phyloP scores from a whole-genome alignment of 2,329 filamentous ascomycete genomes.

The Fusarium sp. region DNA sequence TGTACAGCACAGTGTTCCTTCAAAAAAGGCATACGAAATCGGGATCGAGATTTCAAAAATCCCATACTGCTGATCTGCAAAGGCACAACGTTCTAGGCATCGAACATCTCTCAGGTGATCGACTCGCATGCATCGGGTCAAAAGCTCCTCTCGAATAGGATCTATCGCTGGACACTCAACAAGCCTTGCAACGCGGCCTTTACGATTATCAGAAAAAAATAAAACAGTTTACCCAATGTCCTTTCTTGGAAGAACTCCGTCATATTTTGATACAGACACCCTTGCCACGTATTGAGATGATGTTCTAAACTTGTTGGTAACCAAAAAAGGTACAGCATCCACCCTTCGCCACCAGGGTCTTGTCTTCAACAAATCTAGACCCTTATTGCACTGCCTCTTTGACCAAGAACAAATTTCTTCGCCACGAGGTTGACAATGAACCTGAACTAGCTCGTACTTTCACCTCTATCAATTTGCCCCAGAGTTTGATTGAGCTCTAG shows the following conservation, averaged over 20 bases:
- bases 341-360: constrained; percentile 13
- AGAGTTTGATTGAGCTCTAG: constrained; percentile 41
- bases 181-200: not conserved
- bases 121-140: not conserved
- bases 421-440: not conserved
- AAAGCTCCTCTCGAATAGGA: not conserved
- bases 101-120: not conserved
- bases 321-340: constrained; percentile 4
- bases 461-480: not conserved
- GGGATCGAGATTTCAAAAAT: constrained; percentile 9
- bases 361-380: not conserved
- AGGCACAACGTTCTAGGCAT: not conserved
- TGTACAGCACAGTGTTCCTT: constrained; percentile 10
- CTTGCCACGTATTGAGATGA: constrained; percentile 12
- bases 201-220: not conserved
- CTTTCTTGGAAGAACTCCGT: not conserved
- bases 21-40: not conserved
- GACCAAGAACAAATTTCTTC: not conserved
- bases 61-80: not conserved
- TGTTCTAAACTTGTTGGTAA: constrained; percentile 12
- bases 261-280: constrained; percentile 25
- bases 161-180: not conserved
- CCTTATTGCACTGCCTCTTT: not conserved
- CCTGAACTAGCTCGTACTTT: not conserved
- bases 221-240: not conserved